phyloP scores from a whole-genome alignment of 345 rosid genomes.

The Linum lewisii region DNA sequence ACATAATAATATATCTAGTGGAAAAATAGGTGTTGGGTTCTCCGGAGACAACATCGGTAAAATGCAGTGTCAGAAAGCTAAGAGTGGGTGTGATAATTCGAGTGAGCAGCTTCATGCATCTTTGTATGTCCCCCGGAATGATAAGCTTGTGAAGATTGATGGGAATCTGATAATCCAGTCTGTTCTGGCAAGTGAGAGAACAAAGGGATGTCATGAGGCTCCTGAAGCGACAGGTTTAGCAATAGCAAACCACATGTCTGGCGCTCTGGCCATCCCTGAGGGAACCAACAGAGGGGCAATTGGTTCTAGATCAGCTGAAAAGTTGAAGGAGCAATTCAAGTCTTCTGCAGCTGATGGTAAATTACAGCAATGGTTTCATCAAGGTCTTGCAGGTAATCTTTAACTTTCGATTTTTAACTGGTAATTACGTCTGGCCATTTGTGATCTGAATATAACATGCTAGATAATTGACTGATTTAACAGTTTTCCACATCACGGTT shows the following conservation, averaged over 20 bases:
- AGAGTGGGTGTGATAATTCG: conserved; percentile 33
- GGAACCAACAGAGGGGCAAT: conserved; percentile 58
- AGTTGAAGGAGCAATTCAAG: conserved; percentile 60
- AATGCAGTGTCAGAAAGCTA: conserved; percentile 27
- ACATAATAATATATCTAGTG: conserved; percentile 36
- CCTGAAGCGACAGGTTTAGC: conserved; percentile 43
- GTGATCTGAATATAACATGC: not conserved
- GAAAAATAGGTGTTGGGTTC: conserved; percentile 7
- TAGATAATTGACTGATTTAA: not conserved
- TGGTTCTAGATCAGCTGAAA: conserved; percentile 53
- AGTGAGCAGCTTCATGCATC: conserved; percentile 88
- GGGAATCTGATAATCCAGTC: conserved; percentile 96
- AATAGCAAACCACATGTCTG: conserved; percentile 36
- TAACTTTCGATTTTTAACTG: not conserved
- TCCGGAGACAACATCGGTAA: not conserved
- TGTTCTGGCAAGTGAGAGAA: conserved; percentile 86
- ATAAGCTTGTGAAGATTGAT: conserved; percentile 95
- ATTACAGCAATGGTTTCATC: conserved; percentile 96
- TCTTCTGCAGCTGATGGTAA: conserved; percentile 63
- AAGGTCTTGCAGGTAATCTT: conserved; percentile 87
- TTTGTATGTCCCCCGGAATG: conserved; percentile 90
- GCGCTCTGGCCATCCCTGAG: conserved; percentile 53
- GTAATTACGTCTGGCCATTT: not conserved
- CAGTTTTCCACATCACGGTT: no score
- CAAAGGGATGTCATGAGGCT: conserved; percentile 43